Percentiles rank a stretch among this genome's conserved stretches.
Conservation (phyloP, 768 basidiomycete genomes). For the Pleurotus cornucopiae region DNA sequence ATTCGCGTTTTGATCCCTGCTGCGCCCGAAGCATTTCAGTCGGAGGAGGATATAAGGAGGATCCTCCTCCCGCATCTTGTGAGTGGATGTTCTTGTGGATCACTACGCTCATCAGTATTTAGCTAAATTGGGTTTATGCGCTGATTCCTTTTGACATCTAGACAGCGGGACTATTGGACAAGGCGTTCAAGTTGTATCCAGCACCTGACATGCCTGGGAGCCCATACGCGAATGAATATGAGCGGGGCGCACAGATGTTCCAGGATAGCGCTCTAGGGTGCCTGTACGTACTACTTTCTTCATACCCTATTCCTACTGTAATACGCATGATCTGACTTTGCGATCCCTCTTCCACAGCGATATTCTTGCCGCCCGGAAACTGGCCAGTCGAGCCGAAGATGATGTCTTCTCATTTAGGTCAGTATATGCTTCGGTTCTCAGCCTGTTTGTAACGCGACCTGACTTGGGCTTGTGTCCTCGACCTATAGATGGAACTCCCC, state of each 20-base stretch:
- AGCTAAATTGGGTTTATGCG: too few relatives aligned
- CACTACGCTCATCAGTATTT: too few relatives aligned
- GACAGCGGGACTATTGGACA: conserved; percentile 22
- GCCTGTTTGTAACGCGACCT: too few relatives aligned
- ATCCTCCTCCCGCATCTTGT: conserved; percentile 27
- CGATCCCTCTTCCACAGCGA: conserved; percentile 20
- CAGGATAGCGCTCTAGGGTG: conserved; percentile 39
- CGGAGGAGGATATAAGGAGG: conserved; percentile 33
- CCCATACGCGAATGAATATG: conserved; percentile 34
- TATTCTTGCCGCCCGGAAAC: conserved; percentile 30
- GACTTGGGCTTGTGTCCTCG: neutral
- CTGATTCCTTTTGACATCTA: conserved; percentile 22
- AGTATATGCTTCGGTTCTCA: neutral
- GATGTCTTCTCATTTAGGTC: conserved; percentile 33
- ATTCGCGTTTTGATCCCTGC: conserved; percentile 36
- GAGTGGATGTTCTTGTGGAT: neutral
- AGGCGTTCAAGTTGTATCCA: conserved; percentile 33
- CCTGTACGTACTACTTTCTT: conserved; percentile 23
- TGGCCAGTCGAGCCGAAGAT: conserved; percentile 21
- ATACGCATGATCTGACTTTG: neutral
- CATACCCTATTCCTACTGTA: too few relatives aligned
- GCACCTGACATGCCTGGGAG: conserved; percentile 26
- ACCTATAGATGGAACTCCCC: conserved; percentile 36
- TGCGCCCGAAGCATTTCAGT: conserved; percentile 29
- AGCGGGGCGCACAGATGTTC: conserved; percentile 35